A percentile compares a stretch with the other conserved stretches of the same genome.
phyloP scores from a whole-genome alignment of 306 rosid species.

The Arachis hypogaea region DNA sequence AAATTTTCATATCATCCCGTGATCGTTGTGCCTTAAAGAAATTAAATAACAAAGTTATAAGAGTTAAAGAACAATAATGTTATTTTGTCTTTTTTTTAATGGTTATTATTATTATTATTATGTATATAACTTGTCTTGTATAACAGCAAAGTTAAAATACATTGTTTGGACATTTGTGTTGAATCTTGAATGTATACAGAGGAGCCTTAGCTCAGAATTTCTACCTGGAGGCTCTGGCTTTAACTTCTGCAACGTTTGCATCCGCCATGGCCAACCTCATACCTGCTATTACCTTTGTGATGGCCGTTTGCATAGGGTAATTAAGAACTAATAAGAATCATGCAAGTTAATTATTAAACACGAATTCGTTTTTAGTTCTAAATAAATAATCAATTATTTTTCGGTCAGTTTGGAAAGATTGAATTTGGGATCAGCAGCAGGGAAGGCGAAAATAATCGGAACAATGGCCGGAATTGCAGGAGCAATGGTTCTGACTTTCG shows the following conservation, averaged over 20 bases:
- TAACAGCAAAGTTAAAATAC: too few species aligned
- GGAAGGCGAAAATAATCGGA: constrained; percentile 56
- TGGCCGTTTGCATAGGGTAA: constrained; percentile 62
- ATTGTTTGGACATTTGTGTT: too few species aligned
- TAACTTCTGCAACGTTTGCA: constrained; percentile 73
- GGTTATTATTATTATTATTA: too few species aligned
- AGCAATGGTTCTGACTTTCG: constrained; percentile 60
- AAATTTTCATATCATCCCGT: too few species aligned
- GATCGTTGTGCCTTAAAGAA: too few species aligned
- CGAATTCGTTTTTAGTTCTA: too few species aligned
- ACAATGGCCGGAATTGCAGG: constrained; percentile 52
- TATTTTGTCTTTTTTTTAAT: too few species aligned
- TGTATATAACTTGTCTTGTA: too few species aligned
- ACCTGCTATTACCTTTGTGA: constrained; percentile 67
- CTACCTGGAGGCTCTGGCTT: constrained; percentile 50
- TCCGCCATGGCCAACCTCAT: constrained; percentile 63
- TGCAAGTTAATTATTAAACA: too few species aligned
- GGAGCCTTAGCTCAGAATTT: constrained; percentile 66
- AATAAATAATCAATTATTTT: too few species aligned
- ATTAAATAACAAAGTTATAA: too few species aligned
- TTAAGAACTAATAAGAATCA: background rate
- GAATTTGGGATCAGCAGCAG: constrained; percentile 37
- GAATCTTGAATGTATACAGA: constrained; percentile 38
- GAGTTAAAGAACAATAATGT: too few species aligned
- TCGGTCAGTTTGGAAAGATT: constrained; percentile 45